Evolutionary conservation across 108 stramenopile species (phyloP).

Genomic region (Licmophora abbreviata): DNA sequence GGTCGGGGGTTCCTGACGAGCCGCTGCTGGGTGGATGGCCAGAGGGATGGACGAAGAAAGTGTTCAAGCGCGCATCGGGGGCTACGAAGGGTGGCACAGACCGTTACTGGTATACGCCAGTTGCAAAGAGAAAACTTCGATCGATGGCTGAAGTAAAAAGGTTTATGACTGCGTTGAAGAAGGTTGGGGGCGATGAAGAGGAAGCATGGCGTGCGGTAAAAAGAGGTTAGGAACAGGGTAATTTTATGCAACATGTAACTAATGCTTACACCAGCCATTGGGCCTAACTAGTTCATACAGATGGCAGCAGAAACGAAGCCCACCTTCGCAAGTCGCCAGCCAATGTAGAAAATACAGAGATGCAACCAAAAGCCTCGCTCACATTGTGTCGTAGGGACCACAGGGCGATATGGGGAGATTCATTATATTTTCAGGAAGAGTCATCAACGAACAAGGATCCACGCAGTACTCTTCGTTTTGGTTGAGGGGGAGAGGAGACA

Average conservation of each 20-base stretch:
- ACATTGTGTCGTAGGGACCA: constrained; percentile 25
- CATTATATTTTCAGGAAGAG: constrained; percentile 30
- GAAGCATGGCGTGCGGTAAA: not conserved
- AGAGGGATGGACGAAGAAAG: constrained; percentile 31
- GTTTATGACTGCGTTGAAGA: constrained; percentile 6
- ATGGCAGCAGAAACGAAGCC: too few species aligned
- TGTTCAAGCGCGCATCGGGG: constrained; percentile 27
- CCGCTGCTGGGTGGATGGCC: constrained; percentile 21
- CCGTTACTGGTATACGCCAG: constrained; percentile 44
- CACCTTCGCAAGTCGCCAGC: too few species aligned
- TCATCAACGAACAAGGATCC: constrained; percentile 28
- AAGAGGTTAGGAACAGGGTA: too few species aligned
- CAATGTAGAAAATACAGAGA: too few species aligned
- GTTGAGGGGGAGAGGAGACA: constrained; percentile 25
- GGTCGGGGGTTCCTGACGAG: not conserved
- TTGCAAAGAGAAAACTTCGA: constrained; percentile 20
- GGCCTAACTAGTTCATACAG: too few species aligned
- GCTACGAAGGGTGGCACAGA: constrained; percentile 30
- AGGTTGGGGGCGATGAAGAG: constrained; percentile 1
- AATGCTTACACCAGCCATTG: too few species aligned
- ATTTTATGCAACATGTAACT: too few species aligned
- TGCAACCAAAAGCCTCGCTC: not conserved
- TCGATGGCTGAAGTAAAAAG: constrained; percentile 21
- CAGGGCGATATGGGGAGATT: constrained; percentile 37
- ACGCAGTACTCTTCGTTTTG: constrained; percentile 27